phyloP scores from a whole-genome alignment of 2,329 filamentous ascomycete genomes.

The Pseudogymnoascus sp. region DNA sequence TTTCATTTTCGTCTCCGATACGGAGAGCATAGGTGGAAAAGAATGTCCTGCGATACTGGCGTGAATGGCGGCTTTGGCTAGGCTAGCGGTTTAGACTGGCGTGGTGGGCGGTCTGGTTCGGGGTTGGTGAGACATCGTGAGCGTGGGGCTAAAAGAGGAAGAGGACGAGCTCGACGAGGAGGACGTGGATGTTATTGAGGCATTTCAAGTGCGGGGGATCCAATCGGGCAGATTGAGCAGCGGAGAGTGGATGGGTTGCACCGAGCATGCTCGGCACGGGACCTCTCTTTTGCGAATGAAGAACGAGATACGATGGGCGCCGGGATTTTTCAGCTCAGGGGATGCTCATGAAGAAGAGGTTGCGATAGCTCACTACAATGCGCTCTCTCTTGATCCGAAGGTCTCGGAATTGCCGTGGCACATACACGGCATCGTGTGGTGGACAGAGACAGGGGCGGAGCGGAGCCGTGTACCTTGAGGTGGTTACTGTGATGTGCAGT shows the following conservation, averaged over 20 bases:
- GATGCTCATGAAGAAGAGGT: not conserved
- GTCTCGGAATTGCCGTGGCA: not conserved
- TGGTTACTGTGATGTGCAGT: not conserved
- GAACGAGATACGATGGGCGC: not conserved
- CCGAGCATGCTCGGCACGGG: not conserved
- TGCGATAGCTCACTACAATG: not conserved
- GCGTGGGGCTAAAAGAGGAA: not conserved
- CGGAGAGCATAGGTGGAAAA: slow-evolving; percentile 6
- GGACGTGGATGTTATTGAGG: slow-evolving; percentile 1
- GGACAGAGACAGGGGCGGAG: not conserved
- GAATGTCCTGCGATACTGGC: not conserved
- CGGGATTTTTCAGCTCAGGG: not conserved
- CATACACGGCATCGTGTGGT: not conserved
- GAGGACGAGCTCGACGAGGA: not conserved
- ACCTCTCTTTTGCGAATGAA: not conserved
- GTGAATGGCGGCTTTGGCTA: not conserved
- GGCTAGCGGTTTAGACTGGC: not conserved
- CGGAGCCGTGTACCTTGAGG: not conserved
- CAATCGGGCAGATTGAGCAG: not conserved
- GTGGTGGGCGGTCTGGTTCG: not conserved
- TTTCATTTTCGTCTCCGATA: slow-evolving; percentile 4
- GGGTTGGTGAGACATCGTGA: not conserved
- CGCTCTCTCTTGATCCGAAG: not conserved
- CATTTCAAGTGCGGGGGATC: slow-evolving; percentile 5
- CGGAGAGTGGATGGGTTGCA: not conserved